phyloP scores from a whole-genome alignment of 371 early-diverging fungal species.

The Choanephora cucurbitarum region DNA sequence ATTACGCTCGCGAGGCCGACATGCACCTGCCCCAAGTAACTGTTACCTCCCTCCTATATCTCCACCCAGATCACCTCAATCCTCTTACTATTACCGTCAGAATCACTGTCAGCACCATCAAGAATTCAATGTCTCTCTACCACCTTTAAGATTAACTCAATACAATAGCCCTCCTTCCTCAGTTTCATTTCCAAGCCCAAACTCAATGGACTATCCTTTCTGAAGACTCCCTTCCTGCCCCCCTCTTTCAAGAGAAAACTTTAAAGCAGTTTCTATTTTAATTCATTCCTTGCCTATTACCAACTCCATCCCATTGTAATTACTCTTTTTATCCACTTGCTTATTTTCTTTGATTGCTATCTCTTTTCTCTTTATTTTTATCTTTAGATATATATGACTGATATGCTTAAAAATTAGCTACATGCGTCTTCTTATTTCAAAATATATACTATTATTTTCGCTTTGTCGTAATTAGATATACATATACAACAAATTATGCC shows the following conservation, averaged over 20 bases:
- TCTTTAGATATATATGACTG: background rate
- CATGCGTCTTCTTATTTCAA: too few relatives aligned
- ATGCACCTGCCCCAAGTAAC: constrained; percentile 49
- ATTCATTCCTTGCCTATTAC: too few relatives aligned
- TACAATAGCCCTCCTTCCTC: constrained; percentile 29
- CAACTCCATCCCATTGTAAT: too few relatives aligned
- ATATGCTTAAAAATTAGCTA: background rate
- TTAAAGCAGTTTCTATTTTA: too few relatives aligned
- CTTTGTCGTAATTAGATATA: constrained; percentile 1
- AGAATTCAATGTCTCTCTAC: constrained; percentile 18
- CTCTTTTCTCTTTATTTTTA: too few relatives aligned
- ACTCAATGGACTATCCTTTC: constrained; percentile 15
- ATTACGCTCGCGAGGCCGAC: constrained; percentile 49
- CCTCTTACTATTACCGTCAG: constrained; percentile 12
- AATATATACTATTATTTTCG: constrained; percentile 4
- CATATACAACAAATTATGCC: constrained; percentile 2
- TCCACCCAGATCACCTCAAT: constrained; percentile 36
- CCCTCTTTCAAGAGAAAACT: too few relatives aligned
- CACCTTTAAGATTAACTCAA: constrained; percentile 32
- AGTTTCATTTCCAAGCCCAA: constrained; percentile 37
- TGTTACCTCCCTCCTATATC: constrained; percentile 54
- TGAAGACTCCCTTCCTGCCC: background rate
- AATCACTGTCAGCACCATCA: constrained; percentile 7
- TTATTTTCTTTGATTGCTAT: too few relatives aligned
- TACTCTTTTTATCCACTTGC: too few relatives aligned